Conservation (phyloP, 257 asterid species). For the Salvia hispanica region DNA sequence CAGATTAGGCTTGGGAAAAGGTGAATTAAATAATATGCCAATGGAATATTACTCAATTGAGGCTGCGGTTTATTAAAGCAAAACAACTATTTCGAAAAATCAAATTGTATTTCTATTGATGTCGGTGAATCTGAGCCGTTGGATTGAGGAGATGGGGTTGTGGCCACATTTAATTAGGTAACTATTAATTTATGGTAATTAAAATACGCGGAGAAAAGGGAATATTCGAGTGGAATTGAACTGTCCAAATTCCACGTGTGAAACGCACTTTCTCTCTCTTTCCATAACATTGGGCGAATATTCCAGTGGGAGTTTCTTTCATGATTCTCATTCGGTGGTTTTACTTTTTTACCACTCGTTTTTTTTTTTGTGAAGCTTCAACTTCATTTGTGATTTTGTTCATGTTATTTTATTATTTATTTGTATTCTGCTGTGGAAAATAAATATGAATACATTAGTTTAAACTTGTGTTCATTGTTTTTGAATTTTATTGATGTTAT, state of each 20-base stretch:
- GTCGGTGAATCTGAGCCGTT: too few relatives aligned
- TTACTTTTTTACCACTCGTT: slow-evolving; percentile 1
- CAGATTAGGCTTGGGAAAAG: neutral
- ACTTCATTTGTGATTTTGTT: too few relatives aligned
- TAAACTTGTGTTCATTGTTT: too few relatives aligned
- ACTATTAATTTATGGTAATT: neutral
- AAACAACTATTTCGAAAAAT: slow-evolving; percentile 1
- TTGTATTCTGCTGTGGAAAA: neutral
- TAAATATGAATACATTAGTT: too few relatives aligned
- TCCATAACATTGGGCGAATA: slow-evolving; percentile 26
- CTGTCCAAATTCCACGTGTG: neutral
- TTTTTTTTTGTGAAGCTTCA: too few relatives aligned
- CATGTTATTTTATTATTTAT: neutral
- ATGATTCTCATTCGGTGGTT: slow-evolving; percentile 12
- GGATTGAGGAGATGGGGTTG: slow-evolving; percentile 19
- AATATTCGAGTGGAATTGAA: slow-evolving; percentile 37
- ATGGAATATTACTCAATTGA: slow-evolving; percentile 46
- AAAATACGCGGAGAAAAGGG: slow-evolving; percentile 32
- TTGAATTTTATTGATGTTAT: too few relatives aligned
- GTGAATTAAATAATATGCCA: slow-evolving; percentile 41
- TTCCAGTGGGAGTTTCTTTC: slow-evolving; percentile 10
- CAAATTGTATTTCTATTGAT: neutral
- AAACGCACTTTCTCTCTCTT: slow-evolving; percentile 4
- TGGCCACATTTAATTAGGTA: neutral
- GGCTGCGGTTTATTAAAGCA: slow-evolving; percentile 25